Base-by-base conservation (phyloP, 176 grass and related monocot genomes). In the Pharus latifolius region DNA sequence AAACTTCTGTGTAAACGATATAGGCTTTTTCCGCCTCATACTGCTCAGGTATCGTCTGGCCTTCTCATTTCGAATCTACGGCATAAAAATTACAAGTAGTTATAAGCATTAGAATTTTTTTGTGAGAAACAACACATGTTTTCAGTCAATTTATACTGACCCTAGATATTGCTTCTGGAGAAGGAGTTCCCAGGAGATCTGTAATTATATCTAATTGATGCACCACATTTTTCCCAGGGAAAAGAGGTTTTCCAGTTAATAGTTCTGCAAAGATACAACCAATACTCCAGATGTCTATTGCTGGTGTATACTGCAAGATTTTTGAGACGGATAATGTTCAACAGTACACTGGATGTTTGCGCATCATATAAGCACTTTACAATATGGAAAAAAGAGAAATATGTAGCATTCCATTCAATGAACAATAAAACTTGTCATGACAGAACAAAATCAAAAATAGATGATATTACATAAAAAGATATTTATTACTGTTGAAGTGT, bases 261-360 rank as follows among this genome's bases (percentile, higher is more conserved):
- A 97, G 72, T 68, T 92, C 93, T 10, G 93, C 78, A 80, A 97
- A 97, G 69, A 97, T 97, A 71, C 93, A 92, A 20, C 93, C 93
- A 61, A 98, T 98, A 55, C 95, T 98, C 95, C 95, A 98, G 76
- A 88, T 98, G 85, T 98, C 95, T 84, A 98, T 98, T 6, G 90
- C 95, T 33, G 95, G 90, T 45, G 95, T 98, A 62, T 98, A 98
- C 90, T 96, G 83, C 66, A 82, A 57, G 6, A 76, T 33, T 55
- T 44, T 50, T 11, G 16, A 65, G 61, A 74, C 32, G 18, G 7
- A 65, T 37, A 37, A 75, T 51, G 31, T 33, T 58, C 37, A 81
- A 35, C 5, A 25, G n/a, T 3, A 20, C 14, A 71, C 30, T 13
- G 47, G 24, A 41, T 31, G 79, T 51, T n/a, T 16, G 9, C 19